These are phyloP conservation scores for Celoporthe dispersa DNA, from an alignment of 2,329 filamentous ascomycete species.

Conservation along the genomic window DNA sequence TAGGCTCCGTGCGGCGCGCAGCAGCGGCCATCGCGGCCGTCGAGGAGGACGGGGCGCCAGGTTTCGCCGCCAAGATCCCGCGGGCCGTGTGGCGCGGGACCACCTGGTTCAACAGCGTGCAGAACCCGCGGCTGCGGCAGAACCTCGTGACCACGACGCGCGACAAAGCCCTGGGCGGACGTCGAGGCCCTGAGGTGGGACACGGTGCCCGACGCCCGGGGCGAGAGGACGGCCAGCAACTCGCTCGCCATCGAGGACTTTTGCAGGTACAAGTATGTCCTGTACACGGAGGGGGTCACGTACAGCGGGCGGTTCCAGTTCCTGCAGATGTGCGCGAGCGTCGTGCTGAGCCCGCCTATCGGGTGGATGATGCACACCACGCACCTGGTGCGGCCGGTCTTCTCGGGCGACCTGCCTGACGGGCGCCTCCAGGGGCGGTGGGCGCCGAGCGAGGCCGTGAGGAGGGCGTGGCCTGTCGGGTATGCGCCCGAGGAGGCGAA, in stretches of 20 bases:
- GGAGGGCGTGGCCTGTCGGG: slow-evolving; percentile 45
- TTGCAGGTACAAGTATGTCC: slow-evolving; percentile 54
- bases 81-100: slow-evolving; percentile 58
- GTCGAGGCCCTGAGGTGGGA: slow-evolving; percentile 47
- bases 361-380: slow-evolving; percentile 55
- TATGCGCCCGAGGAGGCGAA: slow-evolving; percentile 46
- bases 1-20: slow-evolving; percentile 48
- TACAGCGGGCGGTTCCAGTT: slow-evolving; percentile 58
- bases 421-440: slow-evolving; percentile 19
- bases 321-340: slow-evolving; percentile 54
- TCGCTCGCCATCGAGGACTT: slow-evolving; percentile 54
- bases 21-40: slow-evolving; percentile 42
- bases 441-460: slow-evolving; percentile 33
- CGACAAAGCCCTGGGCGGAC: slow-evolving; percentile 51
- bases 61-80: slow-evolving; percentile 43
- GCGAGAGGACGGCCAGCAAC: slow-evolving; percentile 45
- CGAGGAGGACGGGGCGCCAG: slow-evolving; percentile 36
- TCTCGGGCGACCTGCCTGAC: slow-evolving; percentile 39
- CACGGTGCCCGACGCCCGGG: slow-evolving; percentile 28
- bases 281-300: slow-evolving; percentile 59
- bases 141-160: slow-evolving; percentile 44
- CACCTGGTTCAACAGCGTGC: slow-evolving; percentile 52
- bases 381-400: slow-evolving; percentile 51
- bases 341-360: slow-evolving; percentile 52
- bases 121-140: slow-evolving; percentile 46